Percentiles rank a stretch among this genome's conserved stretches.
Evolutionary conservation across 148 eudicot genomes (phyloP).

Genomic region (Cornus kousa): DNA sequence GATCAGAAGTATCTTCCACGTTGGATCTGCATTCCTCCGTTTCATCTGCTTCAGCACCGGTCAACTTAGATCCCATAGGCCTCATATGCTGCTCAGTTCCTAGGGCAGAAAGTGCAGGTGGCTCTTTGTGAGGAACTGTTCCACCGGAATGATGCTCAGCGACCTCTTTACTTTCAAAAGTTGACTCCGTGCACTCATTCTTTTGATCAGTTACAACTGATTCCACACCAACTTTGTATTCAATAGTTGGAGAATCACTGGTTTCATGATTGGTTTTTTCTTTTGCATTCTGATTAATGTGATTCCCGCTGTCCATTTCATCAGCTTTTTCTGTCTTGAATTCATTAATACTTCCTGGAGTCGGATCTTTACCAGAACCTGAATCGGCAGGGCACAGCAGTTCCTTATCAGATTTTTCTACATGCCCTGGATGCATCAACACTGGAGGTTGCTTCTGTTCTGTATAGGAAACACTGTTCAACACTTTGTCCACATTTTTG

Average conservation of each 20-base stretch:
- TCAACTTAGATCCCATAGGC: slow-evolving; percentile 24
- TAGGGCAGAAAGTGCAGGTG: slow-evolving; percentile 8
- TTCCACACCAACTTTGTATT: slow-evolving; percentile 17
- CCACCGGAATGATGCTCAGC: background rate
- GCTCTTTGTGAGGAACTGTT: slow-evolving; percentile 8
- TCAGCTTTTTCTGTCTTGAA: slow-evolving; percentile 15
- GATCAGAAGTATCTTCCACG: slow-evolving; percentile 17
- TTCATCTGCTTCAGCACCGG: slow-evolving; percentile 27
- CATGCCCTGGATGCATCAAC: slow-evolving; percentile 18
- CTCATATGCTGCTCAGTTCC: slow-evolving; percentile 18
- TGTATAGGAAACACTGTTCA: slow-evolving; percentile 1
- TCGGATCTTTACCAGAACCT: slow-evolving; percentile 12
- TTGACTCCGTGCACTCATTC: slow-evolving; percentile 18
- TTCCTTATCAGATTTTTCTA: slow-evolving; percentile 14
- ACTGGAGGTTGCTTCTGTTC: slow-evolving; percentile 25
- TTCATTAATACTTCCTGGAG: slow-evolving; percentile 20
- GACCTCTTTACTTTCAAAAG: slow-evolving; percentile 25
- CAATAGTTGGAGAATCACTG: background rate
- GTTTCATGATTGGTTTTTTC: slow-evolving; percentile 18
- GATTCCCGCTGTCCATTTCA: slow-evolving; percentile 17
- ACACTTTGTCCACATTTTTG: slow-evolving; percentile 5
- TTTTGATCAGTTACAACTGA: slow-evolving; percentile 18
- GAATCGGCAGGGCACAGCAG: slow-evolving; percentile 14
- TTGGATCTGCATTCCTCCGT: slow-evolving; percentile 20
- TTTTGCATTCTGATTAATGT: slow-evolving; percentile 11